Conservation (phyloP, 1,139 yeast species). For the Kurtzmaniella quercitrusa region DNA sequence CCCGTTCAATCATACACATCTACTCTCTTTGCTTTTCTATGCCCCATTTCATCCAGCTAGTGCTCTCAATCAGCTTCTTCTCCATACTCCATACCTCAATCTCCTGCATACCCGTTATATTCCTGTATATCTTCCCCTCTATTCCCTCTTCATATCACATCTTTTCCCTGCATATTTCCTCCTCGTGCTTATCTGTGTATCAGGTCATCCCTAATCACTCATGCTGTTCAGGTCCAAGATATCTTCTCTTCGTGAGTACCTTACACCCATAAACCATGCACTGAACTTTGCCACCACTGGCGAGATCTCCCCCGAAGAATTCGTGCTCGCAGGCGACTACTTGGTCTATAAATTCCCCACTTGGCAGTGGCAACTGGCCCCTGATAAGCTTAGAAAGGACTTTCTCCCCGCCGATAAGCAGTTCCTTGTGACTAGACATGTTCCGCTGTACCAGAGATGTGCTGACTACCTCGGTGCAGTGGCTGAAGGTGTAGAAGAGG, state of each 20-base stretch:
- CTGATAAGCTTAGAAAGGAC: conserved; percentile 55
- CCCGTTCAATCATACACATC: no score
- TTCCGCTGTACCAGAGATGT: conserved; percentile 80
- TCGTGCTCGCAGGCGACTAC: conserved; percentile 90
- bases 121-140: no score
- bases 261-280: conserved; percentile 82
- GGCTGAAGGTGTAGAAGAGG: conserved; percentile 27
- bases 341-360: conserved; percentile 90
- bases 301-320: conserved; percentile 91
- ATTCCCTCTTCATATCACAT: background rate
- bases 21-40: no score
- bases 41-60: no score
- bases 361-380: conserved; percentile 88
- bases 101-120: no score
- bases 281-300: conserved; percentile 85
- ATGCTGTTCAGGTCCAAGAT: conserved; percentile 63
- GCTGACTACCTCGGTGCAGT: conserved; percentile 44
- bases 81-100: no score
- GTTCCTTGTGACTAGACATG: conserved; percentile 79
- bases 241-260: conserved; percentile 82
- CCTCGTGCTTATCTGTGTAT: background rate
- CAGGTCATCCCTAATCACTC: background rate
- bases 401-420: conserved; percentile 87
- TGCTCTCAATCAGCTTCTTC: no score
- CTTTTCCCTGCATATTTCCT: background rate